These are phyloP conservation scores for Fonsecaea erecta DNA, from an alignment of 2,329 filamentous ascomycete species.

Conservation along the genomic window DNA sequence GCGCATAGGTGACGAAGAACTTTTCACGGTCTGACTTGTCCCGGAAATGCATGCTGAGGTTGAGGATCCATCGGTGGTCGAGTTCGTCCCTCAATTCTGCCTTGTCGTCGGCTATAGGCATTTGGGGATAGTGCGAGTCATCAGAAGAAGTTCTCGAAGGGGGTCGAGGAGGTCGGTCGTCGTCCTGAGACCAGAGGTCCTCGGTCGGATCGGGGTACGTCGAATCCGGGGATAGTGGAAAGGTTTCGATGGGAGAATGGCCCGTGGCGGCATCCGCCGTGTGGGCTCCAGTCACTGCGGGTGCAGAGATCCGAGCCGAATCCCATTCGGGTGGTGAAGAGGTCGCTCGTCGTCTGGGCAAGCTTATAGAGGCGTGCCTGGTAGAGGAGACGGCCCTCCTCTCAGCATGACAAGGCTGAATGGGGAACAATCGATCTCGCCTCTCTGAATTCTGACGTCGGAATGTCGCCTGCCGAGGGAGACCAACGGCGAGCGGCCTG, in stretches of 20 bases:
- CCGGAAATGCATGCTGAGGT: conserved; percentile 96
- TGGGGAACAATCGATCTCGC: conserved; percentile 71
- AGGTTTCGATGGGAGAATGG: conserved; percentile 11
- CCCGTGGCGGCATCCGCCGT: conserved; percentile 22
- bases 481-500: conserved; percentile 68
- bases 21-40: conserved; percentile 93
- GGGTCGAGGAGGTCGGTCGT: conserved; percentile 40
- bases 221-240: conserved; percentile 24
- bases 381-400: conserved; percentile 72
- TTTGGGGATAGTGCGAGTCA: conserved; percentile 37
- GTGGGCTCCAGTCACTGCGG: conserved; percentile 41
- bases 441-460: conserved; percentile 81
- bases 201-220: conserved; percentile 32
- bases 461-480: conserved; percentile 79
- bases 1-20: conserved; percentile 94
- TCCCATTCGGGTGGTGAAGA: conserved; percentile 48
- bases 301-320: conserved; percentile 44
- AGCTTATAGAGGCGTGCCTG: conserved; percentile 29
- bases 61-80: conserved; percentile 90
- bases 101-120: conserved; percentile 43
- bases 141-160: conserved; percentile 54
- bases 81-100: conserved; percentile 74
- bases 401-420: conserved; percentile 66
- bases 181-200: conserved; percentile 29
- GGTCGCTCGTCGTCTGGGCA: conserved; percentile 49